Evolutionary conservation across 2,329 filamentous ascomycete genomes (phyloP).

Genomic region (Sclerotinia spermophila): DNA sequence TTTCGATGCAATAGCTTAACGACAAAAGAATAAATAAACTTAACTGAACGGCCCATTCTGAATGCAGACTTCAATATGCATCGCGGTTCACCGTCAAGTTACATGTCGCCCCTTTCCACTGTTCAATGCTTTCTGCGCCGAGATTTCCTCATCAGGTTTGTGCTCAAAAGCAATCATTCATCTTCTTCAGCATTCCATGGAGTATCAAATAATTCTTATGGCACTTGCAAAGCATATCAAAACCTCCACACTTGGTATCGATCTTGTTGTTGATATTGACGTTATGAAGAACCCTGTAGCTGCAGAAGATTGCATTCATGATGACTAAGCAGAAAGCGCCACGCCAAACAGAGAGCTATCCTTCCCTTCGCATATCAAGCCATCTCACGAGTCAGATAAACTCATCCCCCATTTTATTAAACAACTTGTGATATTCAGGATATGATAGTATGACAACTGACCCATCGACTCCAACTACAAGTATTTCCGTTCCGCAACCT

Average conservation of each 20-base stretch:
- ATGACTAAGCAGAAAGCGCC: background rate
- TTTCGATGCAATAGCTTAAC: background rate
- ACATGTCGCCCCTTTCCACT: background rate
- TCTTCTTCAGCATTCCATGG: rapidly evolving
- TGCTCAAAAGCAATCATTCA: background rate
- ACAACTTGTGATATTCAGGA: background rate
- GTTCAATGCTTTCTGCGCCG: background rate
- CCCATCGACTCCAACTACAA: background rate
- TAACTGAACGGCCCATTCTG: rapidly evolving
- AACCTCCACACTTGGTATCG: background rate
- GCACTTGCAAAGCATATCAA: background rate
- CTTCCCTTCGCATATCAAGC: background rate
- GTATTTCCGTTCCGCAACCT: background rate
- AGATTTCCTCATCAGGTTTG: background rate
- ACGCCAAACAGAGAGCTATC: background rate
- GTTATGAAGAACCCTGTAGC: background rate
- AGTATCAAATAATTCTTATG: background rate
- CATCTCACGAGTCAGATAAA: background rate
- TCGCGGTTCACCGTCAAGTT: background rate
- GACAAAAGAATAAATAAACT: background rate
- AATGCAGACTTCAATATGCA: background rate
- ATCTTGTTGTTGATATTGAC: background rate
- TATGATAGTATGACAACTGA: background rate
- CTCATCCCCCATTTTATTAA: background rate
- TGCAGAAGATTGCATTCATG: background rate